These are phyloP conservation scores for Russula compacta DNA, from an alignment of 768 basidiomycete genomes.

Conservation along the genomic window DNA sequence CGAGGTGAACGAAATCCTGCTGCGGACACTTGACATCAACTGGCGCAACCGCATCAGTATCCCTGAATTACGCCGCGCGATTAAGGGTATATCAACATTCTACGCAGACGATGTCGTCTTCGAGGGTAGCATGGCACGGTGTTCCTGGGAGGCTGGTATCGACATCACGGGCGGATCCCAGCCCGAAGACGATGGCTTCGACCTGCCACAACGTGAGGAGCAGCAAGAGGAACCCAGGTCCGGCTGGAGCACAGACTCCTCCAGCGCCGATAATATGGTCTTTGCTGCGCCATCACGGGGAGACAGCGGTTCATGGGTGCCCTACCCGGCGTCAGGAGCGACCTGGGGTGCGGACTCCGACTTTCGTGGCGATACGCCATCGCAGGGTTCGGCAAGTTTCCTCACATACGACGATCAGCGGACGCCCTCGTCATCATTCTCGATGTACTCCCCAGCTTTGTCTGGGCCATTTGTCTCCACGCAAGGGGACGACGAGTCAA, in stretches of 20 bases:
- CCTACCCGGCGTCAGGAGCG: conserved; percentile 13
- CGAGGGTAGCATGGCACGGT: conserved; percentile 72
- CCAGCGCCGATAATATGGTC: conserved; percentile 21
- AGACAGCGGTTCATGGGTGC: conserved; percentile 12
- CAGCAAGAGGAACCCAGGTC: conserved; percentile 43
- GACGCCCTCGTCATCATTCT: conserved; percentile 19
- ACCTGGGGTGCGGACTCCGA: conserved; percentile 19
- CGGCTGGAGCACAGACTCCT: conserved; percentile 48
- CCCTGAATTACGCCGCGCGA: conserved; percentile 43
- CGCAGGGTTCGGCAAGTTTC: conserved; percentile 13
- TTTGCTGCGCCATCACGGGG: conserved; percentile 13
- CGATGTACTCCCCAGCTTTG: conserved; percentile 20
- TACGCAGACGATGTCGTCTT: conserved; percentile 70
- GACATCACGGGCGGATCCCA: conserved; percentile 44
- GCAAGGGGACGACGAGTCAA: conserved; percentile 13
- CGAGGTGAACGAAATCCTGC: conserved; percentile 29
- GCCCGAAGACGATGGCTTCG: conserved; percentile 25
- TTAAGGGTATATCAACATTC: conserved; percentile 52
- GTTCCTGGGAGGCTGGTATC: conserved; percentile 69
- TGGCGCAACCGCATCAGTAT: conserved; percentile 30
- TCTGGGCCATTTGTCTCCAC: conserved; percentile 17
- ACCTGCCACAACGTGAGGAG: conserved; percentile 43
- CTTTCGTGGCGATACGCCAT: conserved; percentile 8
- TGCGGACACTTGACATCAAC: conserved; percentile 28
- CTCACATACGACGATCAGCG: conserved; percentile 18